Base-by-base conservation (phyloP, 225 moss, liverwort and hornwort genomes). In the Climacium dendroides region DNA sequence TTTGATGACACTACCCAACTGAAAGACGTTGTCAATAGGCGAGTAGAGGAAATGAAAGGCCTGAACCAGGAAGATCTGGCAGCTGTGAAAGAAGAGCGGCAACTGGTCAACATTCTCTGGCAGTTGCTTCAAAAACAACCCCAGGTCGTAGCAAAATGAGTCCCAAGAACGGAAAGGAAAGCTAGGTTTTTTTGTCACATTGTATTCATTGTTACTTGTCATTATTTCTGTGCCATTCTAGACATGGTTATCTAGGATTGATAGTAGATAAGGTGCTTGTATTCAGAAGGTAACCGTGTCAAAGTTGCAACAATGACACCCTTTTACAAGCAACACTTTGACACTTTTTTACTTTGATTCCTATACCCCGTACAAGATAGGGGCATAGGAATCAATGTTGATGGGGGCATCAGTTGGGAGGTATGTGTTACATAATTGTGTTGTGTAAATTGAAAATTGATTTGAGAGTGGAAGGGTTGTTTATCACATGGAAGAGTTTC, bases 81-180 rank as follows among this genome's bases (percentile, higher is more conserved):
- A 66, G 93, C 93, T 66, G 94, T 93, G 45, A 95, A 92, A 85
- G 97, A 98, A 86, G 98, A 98, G 85, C 90, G 94, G 78, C 88
- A 92, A 65, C 89, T 94, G 78, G 74, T 98, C 64, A 95, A 95
- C 85, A n/a, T 89, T 43, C 89, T 98, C 62, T 95, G 93, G 96
- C 92, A 93, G 65, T 82, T 96, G 20, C 90, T 92, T 13, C 94
- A 90, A 37, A 80, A 91, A 48, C 91, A 95, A 80, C 89, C 91
- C 55, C 47, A 84, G 74, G 87, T 82, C 48, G 85, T 70, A 48
- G 89, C 61, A n/a, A 39, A 82, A 54, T 87, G 55, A 87, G 54
- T 63, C 35, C 9, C 54, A 64, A 41, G 62, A 39, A 50, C 16
- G 12, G 74, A 39, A 50, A 71, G 53, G 55, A 55, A 85, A 34